These are phyloP conservation scores for Aspergillus felis DNA, from an alignment of 2,329 filamentous ascomycete species.

Conservation along the genomic window DNA sequence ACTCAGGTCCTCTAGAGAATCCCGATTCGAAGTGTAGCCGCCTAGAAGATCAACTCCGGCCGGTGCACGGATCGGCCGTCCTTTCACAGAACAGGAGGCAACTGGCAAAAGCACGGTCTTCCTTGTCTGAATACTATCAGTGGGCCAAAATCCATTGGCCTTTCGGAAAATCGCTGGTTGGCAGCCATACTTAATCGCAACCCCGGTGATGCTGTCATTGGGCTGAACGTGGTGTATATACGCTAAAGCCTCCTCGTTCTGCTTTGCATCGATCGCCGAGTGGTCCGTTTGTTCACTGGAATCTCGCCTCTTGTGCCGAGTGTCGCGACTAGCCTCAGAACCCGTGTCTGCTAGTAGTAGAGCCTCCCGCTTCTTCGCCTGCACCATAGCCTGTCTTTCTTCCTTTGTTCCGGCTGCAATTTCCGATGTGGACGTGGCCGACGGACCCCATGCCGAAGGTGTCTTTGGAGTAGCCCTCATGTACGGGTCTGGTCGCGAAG, in stretches of 20 bases:
- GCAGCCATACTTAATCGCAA: conserved; percentile 87
- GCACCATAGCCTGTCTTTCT: conserved; percentile 43
- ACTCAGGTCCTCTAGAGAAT: conserved; percentile 29
- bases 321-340: conserved; percentile 29
- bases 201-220: conserved; percentile 82
- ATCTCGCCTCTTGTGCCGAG: conserved; percentile 44
- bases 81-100: conserved; percentile 81
- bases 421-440: conserved; percentile 25
- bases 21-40: conserved; percentile 9
- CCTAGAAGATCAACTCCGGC: conserved; percentile 26
- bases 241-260: conserved; percentile 72
- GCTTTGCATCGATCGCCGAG: conserved; percentile 40
- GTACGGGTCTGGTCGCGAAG: conserved; percentile 34
- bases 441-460: conserved; percentile 41
- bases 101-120: conserved; percentile 81
- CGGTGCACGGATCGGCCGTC: conserved; percentile 51
- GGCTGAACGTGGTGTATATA: conserved; percentile 84
- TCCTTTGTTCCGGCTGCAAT: conserved; percentile 40
- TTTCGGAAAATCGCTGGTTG: conserved; percentile 77
- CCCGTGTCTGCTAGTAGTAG: conserved; percentile 43
- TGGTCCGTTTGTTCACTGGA: conserved; percentile 36
- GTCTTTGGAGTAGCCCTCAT: conserved; percentile 22
- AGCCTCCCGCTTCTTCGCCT: conserved; percentile 47
- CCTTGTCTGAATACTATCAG: conserved; percentile 81
- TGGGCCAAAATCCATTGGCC: conserved; percentile 91